A percentile compares a stretch with the other conserved stretches of the same genome.
Conservation (phyloP, 1,284 basidiomycete genomes). For the Malassezia dermatis region DNA sequence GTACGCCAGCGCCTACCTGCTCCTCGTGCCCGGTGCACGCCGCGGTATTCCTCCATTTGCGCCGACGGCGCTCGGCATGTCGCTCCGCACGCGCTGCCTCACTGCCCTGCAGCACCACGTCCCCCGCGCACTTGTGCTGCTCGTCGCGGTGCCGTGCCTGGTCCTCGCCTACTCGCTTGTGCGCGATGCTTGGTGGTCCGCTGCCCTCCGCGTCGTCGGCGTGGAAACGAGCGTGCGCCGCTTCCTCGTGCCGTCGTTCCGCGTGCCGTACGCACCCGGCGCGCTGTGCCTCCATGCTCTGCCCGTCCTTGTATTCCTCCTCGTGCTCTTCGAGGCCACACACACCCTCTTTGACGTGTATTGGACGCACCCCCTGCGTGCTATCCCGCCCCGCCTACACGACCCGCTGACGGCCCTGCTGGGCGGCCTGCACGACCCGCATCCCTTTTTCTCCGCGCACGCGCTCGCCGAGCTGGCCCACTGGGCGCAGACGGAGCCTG, state of each 20-base stretch:
- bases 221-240: constrained; percentile 21
- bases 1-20: constrained; percentile 18
- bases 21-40: constrained; percentile 10
- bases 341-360: constrained; percentile 33
- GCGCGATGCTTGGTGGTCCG: constrained; percentile 26
- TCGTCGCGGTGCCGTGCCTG: background rate
- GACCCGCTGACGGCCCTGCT: constrained; percentile 23
- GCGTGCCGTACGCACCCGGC: constrained; percentile 18
- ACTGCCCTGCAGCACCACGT: constrained; percentile 18
- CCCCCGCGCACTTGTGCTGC: constrained; percentile 3
- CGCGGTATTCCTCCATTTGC: constrained; percentile 20
- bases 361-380: constrained; percentile 26
- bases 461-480: constrained; percentile 25
- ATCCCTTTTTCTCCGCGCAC: constrained; percentile 28
- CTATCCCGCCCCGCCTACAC: constrained; percentile 19
- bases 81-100: constrained; percentile 17
- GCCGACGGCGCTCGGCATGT: background rate
- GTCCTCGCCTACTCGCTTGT: constrained; percentile 16
- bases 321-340: constrained; percentile 18
- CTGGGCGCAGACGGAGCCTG: constrained; percentile 17
- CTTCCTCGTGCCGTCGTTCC: constrained; percentile 31
- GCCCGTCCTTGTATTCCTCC: constrained; percentile 15
- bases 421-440: constrained; percentile 25
- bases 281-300: constrained; percentile 13
- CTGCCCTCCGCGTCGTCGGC: constrained; percentile 22